These are phyloP conservation scores for Vitis hybrid DNA, from an alignment of 177 flowering plant genomes.

Conservation along the genomic window DNA sequence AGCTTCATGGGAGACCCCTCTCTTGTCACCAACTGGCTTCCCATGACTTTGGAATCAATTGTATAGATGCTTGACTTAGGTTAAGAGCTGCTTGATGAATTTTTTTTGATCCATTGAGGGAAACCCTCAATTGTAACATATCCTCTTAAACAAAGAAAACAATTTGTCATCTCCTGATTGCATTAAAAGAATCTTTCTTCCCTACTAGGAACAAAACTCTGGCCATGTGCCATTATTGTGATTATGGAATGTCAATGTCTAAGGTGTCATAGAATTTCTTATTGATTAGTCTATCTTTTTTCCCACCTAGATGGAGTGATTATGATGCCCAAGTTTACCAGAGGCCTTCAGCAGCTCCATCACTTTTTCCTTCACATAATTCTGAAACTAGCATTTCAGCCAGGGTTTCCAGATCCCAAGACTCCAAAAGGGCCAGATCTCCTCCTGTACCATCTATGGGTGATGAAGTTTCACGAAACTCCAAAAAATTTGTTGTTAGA, in stretches of 20 bases:
- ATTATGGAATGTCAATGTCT: background rate
- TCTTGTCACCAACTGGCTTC: too few species aligned
- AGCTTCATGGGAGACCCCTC: too few species aligned
- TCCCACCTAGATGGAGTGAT: slow-evolving; percentile 22
- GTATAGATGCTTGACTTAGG: too few species aligned
- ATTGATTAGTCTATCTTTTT: slow-evolving; percentile 4
- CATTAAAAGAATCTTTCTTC: too few species aligned
- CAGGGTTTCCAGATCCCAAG: slow-evolving; percentile 29
- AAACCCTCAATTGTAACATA: too few species aligned
- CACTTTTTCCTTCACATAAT: slow-evolving; percentile 27
- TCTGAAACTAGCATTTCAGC: slow-evolving; percentile 24
- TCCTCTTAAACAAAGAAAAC: too few species aligned
- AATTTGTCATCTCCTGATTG: too few species aligned
- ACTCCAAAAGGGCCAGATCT: slow-evolving; percentile 29
- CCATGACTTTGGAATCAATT: too few species aligned
- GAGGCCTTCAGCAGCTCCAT: slow-evolving; percentile 27
- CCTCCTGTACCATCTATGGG: slow-evolving; percentile 20
- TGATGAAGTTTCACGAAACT: slow-evolving; percentile 19
- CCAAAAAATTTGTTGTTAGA: slow-evolving; percentile 14
- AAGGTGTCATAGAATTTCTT: background rate
- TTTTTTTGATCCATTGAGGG: too few species aligned
- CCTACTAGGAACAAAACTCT: too few species aligned
- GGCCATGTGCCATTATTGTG: background rate
- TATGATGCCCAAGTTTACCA: slow-evolving; percentile 21
- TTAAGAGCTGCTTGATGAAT: too few species aligned